phyloP scores from a whole-genome alignment of 2,329 filamentous ascomycete genomes.

The Trichoderma gracile region DNA sequence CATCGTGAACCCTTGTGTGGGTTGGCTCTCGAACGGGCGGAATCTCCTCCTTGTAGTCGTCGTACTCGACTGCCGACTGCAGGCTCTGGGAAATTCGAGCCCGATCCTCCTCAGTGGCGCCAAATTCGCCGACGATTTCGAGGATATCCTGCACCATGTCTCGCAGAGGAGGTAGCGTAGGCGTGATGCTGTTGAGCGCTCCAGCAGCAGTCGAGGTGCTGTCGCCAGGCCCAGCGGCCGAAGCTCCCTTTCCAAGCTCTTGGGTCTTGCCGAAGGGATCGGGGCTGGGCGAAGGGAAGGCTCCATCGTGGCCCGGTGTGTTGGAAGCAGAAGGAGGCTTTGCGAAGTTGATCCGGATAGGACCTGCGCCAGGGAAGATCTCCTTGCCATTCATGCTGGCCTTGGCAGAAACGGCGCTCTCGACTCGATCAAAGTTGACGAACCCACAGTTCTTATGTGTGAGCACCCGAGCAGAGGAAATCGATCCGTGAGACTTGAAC shows the following conservation, averaged over 20 bases:
- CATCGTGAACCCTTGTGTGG: slow-evolving; percentile 87
- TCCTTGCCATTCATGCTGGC: slow-evolving; percentile 91
- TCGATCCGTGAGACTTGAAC: slow-evolving; percentile 89
- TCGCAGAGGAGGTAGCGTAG: slow-evolving; percentile 69
- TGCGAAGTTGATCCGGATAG: slow-evolving; percentile 93
- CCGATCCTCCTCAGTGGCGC: slow-evolving; percentile 77
- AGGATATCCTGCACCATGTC: slow-evolving; percentile 83
- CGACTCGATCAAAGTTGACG: slow-evolving; percentile 91
- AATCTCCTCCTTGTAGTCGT: slow-evolving; percentile 76
- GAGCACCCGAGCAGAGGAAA: slow-evolving; percentile 87
- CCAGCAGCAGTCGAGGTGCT: slow-evolving; percentile 37
- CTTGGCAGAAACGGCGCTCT: slow-evolving; percentile 88
- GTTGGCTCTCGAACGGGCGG: slow-evolving; percentile 85
- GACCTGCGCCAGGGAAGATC: slow-evolving; percentile 94
- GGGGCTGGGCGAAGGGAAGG: slow-evolving; percentile 88
- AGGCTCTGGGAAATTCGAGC: slow-evolving; percentile 71
- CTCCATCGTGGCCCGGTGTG: slow-evolving; percentile 83
- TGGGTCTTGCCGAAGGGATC: slow-evolving; percentile 71
- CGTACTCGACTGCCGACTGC: slow-evolving; percentile 73
- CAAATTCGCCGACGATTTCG: slow-evolving; percentile 84
- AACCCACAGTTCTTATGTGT: slow-evolving; percentile 99
- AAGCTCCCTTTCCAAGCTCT: slow-evolving; percentile 42
- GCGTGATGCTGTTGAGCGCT: slow-evolving; percentile 45
- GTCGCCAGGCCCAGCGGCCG: slow-evolving; percentile 40
- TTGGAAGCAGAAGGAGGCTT: slow-evolving; percentile 90